phyloP scores from a whole-genome alignment of 495 filamentous ascomycete genomes.

The Penicillium manginii region DNA sequence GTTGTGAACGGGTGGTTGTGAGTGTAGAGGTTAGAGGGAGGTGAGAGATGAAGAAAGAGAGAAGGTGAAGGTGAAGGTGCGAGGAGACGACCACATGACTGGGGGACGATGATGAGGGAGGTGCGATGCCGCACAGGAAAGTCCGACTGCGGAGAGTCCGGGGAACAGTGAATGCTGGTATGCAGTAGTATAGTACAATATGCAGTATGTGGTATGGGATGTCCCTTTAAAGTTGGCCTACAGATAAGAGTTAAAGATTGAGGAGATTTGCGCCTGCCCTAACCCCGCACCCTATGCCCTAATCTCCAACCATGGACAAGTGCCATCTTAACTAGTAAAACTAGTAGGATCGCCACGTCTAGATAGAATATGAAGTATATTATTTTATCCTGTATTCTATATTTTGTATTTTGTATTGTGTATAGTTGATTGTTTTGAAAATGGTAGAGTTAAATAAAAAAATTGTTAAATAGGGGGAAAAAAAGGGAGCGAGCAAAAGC shows the following conservation, averaged over 20 bases:
- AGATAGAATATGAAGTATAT: not conserved
- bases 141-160: not conserved
- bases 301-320: conserved; percentile 24
- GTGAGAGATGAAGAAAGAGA: not conserved
- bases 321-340: conserved; percentile 2
- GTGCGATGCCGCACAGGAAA: not conserved
- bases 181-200: too few relatives aligned
- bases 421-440: too few relatives aligned
- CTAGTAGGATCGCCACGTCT: not conserved
- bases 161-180: too few relatives aligned
- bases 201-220: too few relatives aligned
- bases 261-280: conserved; percentile 12
- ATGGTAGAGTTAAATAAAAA: too few relatives aligned
- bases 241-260: not conserved
- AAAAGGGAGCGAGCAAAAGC: too few relatives aligned
- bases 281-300: conserved; percentile 44
- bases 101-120: not conserved
- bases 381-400: too few relatives aligned
- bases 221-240: too few relatives aligned
- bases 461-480: too few relatives aligned
- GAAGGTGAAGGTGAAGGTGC: not conserved
- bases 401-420: too few relatives aligned
- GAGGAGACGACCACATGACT: not conserved
- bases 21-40: not conserved
- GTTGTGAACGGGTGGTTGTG: not conserved